Percentiles rank a stretch among this genome's conserved stretches.
Evolutionary conservation across 31 red algal species (phyloP).

Genomic region (Asparagopsis taxiformis): DNA sequence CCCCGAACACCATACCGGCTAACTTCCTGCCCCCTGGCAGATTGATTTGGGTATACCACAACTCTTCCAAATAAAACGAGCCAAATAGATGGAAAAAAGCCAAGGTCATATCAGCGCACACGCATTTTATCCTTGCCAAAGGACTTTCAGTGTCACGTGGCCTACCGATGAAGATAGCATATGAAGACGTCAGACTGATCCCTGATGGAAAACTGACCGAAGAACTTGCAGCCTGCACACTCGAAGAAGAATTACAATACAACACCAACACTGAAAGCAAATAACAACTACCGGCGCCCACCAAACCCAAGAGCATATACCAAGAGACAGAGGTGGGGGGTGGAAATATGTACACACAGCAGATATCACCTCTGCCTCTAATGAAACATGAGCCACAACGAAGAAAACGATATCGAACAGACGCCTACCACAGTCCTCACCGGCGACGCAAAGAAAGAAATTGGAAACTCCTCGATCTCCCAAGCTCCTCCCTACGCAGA

Average conservation of each 20-base stretch:
- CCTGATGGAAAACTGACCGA: no score
- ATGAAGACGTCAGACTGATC: neutral
- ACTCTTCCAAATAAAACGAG: constrained; percentile 4
- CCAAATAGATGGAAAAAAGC: neutral
- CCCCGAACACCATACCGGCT: neutral
- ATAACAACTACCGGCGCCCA: no score
- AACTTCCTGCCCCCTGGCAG: neutral
- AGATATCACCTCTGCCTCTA: no score
- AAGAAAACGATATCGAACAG: no score
- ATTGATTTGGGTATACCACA: constrained; percentile 6
- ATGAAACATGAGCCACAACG: no score
- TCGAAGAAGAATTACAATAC: constrained; percentile 5
- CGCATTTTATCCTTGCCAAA: neutral
- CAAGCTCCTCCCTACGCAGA: neutral
- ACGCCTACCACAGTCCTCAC: no score
- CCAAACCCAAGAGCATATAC: neutral
- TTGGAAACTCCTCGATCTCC: no score
- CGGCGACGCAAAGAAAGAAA: no score
- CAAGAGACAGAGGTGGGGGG: constrained; percentile 5
- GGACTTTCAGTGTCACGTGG: neutral
- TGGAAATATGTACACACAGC: no score
- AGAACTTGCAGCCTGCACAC: constrained; percentile 3
- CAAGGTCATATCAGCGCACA: neutral
- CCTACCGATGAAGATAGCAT: constrained; percentile 1
- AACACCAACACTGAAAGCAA: no score